Evolutionary conservation across 225 moss, liverwort and hornwort genomes (phyloP).

Genomic region (Takakia lepidozioides): DNA sequence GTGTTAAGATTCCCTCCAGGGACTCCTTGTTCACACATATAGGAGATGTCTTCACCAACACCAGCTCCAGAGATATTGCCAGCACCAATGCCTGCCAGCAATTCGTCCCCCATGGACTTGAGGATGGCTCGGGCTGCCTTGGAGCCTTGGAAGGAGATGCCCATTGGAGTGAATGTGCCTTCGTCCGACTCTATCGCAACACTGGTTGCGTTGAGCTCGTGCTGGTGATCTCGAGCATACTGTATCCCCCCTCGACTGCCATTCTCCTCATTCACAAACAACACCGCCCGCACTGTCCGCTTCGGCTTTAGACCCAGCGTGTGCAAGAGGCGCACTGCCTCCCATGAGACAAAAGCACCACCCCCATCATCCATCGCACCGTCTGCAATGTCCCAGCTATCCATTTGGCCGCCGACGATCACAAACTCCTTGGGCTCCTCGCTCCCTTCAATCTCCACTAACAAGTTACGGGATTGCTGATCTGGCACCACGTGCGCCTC

Average conservation of each 20-base stretch:
- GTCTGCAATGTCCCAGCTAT: constrained; percentile 87
- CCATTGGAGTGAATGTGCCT: constrained; percentile 70
- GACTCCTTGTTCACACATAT: constrained; percentile 48
- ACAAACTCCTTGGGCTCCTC: constrained; percentile 64
- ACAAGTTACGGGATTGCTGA: constrained; percentile 59
- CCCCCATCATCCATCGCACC: constrained; percentile 97
- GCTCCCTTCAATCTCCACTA: constrained; percentile 53
- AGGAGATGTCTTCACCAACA: constrained; percentile 58
- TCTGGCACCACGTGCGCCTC: constrained; percentile 70
- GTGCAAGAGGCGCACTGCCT: constrained; percentile 27
- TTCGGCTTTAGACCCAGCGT: constrained; percentile 40
- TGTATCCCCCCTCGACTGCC: constrained; percentile 57
- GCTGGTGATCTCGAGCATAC: constrained; percentile 50
- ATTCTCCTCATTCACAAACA: constrained; percentile 89
- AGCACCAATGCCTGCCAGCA: constrained; percentile 55
- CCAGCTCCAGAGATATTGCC: constrained; percentile 65
- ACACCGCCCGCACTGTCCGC: constrained; percentile 63
- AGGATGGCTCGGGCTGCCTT: constrained; percentile 43
- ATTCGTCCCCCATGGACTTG: constrained; percentile 33
- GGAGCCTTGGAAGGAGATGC: constrained; percentile 64
- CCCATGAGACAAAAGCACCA: constrained; percentile 74
- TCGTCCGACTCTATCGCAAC: constrained; percentile 70
- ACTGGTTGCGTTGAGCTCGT: constrained; percentile 51
- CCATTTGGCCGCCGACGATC: constrained; percentile 75
- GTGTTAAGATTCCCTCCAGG: constrained; percentile 61